Conservation (phyloP, 768 basidiomycete species). For the Mrakia gelida region DNA sequence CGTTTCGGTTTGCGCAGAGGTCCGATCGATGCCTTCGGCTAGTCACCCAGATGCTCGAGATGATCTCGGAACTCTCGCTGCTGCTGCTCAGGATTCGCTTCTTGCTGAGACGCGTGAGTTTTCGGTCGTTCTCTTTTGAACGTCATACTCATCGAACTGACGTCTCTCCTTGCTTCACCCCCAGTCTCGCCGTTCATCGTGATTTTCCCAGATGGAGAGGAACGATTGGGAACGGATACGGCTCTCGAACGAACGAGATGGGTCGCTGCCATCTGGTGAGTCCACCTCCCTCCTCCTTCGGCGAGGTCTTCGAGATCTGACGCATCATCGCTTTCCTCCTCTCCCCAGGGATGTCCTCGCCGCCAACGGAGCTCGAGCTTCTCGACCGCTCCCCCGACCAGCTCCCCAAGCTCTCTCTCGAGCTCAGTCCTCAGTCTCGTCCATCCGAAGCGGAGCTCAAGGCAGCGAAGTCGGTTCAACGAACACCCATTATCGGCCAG, state of each 20-base stretch:
- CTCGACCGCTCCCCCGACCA: not conserved
- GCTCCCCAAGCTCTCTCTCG: not conserved
- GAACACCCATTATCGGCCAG: slow-evolving; percentile 9
- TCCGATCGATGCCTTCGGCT: slow-evolving; percentile 1
- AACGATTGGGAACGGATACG: slow-evolving; percentile 1
- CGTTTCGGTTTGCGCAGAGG: not conserved
- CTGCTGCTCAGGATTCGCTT: not conserved
- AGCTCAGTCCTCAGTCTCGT: not conserved
- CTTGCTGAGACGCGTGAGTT: slow-evolving; percentile 14
- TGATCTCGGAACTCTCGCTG: slow-evolving; percentile 12
- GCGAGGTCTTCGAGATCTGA: too few species aligned
- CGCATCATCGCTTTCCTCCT: not conserved
- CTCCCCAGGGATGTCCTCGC: slow-evolving; percentile 10
- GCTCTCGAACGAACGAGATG: slow-evolving; percentile 13
- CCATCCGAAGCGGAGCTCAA: not conserved
- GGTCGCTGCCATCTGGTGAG: slow-evolving; percentile 24
- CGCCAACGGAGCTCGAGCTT: not conserved
- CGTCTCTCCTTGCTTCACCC: too few species aligned
- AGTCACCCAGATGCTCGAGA: not conserved
- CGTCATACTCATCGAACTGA: not conserved
- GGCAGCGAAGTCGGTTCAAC: not conserved
- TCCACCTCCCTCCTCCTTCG: too few species aligned
- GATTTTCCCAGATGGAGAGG: slow-evolving; percentile 1
- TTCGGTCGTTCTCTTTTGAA: not conserved
- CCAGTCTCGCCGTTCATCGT: slow-evolving; percentile 15